Conservation (phyloP, 805 yeast genomes). For the Candida alai region DNA sequence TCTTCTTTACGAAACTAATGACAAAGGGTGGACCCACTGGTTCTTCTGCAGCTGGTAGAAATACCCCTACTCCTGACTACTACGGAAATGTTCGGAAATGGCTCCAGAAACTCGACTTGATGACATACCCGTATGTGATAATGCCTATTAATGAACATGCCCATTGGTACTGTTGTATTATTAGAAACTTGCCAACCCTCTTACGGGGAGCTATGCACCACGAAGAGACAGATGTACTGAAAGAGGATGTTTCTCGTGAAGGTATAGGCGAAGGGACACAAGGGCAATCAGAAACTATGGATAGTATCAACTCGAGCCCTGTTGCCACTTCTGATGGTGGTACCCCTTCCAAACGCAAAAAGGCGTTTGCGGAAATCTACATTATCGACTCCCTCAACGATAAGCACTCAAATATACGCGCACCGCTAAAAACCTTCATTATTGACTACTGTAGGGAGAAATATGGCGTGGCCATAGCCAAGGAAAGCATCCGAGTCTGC, state of each 20-base stretch:
- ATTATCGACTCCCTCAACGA: slow-evolving; percentile 76
- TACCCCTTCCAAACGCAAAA: neutral
- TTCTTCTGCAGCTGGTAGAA: too few species aligned
- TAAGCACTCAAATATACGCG: slow-evolving; percentile 47
- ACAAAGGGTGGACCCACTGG: slow-evolving; percentile 19
- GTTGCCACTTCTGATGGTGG: neutral
- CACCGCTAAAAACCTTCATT: slow-evolving; percentile 56
- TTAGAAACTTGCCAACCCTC: slow-evolving; percentile 48
- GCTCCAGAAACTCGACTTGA: slow-evolving; percentile 64
- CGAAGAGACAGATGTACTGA: slow-evolving; percentile 5
- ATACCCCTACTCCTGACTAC: slow-evolving; percentile 24
- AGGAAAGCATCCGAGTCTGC: slow-evolving; percentile 44
- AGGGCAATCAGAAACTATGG: neutral
- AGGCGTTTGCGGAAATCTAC: slow-evolving; percentile 37
- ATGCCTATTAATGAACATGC: slow-evolving; percentile 77
- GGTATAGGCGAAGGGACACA: slow-evolving; percentile 1
- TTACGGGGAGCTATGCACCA: slow-evolving; percentile 12
- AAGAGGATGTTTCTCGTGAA: neutral
- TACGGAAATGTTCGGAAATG: slow-evolving; percentile 71
- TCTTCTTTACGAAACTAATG: slow-evolving; percentile 68
- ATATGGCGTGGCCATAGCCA: slow-evolving; percentile 44
- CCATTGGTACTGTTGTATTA: slow-evolving; percentile 87
- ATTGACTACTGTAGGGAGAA: slow-evolving; percentile 68
- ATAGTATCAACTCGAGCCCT: neutral
- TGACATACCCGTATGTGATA: slow-evolving; percentile 56